Base-by-base conservation (phyloP, 2,329 filamentous ascomycete species). In the Penicillium sclerotiorum region DNA sequence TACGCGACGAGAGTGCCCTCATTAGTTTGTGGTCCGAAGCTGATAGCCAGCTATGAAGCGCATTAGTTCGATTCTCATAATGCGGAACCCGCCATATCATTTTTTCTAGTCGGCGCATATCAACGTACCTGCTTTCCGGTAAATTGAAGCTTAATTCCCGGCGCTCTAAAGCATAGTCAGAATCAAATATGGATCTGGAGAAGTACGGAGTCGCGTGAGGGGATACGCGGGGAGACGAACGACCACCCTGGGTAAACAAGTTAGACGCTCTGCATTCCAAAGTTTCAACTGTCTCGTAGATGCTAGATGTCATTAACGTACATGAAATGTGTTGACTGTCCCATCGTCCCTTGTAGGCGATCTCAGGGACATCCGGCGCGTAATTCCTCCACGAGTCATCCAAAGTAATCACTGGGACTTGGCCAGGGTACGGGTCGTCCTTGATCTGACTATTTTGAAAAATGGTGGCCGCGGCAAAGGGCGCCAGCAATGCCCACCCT, bases 261-360 rank as follows among this genome's bases (percentile, higher is more conserved):
- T 52, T 41, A 58, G 45, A 48, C 53, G n/a, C 23, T 11, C 45
- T 41, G 17, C n/a, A n/a, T n/a, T n/a, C n/a, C n/a, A n/a, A n/a
- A n/a, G n/a, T n/a, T n/a, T n/a, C n/a, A n/a, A n/a, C n/a, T 41
- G 11, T 41, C 18, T 47, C 28, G 49, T 41, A 12, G 17, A n/a
- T 17, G 17, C 8, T 18, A 20, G 20, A n/a, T n/a, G 22, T 25
- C 22, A 23, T 25, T 18, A 38, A 49, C 65, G 44, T 66, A 72
- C 72, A 85, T 1, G 80, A 84, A 40, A 84, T 76, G 55, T 81
- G 74, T 56, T 81, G 77, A 27, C 77, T 81, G 61, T 85, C 82
- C 82, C 82, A 86, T 50, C 81, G 72, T 5, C 82, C 83, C 60
- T 84, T 84, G 71, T 84, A 86, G 0, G 80, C 79, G 8, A 86